Percentiles rank a stretch among this genome's conserved stretches.
These are phyloP conservation scores for Debaryomyces prosopidis DNA, from an alignment of 805 yeast genomes.

Conservation along the genomic window DNA sequence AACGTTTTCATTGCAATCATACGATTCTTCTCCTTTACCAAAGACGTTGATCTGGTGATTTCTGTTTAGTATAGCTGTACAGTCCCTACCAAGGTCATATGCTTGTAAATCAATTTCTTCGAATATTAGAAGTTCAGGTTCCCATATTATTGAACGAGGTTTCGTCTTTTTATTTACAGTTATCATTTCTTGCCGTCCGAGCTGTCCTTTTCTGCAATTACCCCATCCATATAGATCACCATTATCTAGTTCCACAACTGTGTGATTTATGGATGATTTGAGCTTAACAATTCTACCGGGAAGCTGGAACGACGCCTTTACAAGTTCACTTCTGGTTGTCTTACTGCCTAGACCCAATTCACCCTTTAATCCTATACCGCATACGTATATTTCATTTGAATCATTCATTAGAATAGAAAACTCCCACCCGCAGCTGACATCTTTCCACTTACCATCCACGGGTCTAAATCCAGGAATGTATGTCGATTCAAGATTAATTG, in stretches of 20 bases:
- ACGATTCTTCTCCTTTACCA: slow-evolving; percentile 16
- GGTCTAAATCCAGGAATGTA: slow-evolving; percentile 15
- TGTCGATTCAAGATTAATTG: slow-evolving; percentile 1
- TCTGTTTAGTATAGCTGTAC: slow-evolving; percentile 40
- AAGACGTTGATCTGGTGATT: slow-evolving; percentile 10
- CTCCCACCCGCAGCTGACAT: slow-evolving; percentile 80
- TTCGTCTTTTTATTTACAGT: slow-evolving; percentile 7
- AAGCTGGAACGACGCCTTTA: slow-evolving; percentile 6
- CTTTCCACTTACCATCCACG: slow-evolving; percentile 36
- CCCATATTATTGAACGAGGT: slow-evolving; percentile 19
- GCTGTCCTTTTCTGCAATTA: slow-evolving; percentile 60
- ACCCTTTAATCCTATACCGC: slow-evolving; percentile 72
- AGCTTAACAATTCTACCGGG: slow-evolving; percentile 10
- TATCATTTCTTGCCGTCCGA: slow-evolving; percentile 19
- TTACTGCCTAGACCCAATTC: slow-evolving; percentile 59
- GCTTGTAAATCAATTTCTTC: slow-evolving; percentile 4
- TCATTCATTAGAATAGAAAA: slow-evolving; percentile 53
- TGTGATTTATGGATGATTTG: slow-evolving; percentile 47
- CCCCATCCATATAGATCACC: slow-evolving; percentile 69
- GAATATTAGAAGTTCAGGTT: slow-evolving; percentile 21
- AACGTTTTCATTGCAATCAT: slow-evolving; percentile 2
- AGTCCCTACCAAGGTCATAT: slow-evolving; percentile 58
- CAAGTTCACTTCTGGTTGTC: slow-evolving; percentile 7
- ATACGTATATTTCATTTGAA: slow-evolving; percentile 41
- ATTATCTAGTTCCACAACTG: slow-evolving; percentile 36